Evolutionary conservation across 2,329 filamentous ascomycete species (phyloP).

Genomic region (Alternaria tenuissima): DNA sequence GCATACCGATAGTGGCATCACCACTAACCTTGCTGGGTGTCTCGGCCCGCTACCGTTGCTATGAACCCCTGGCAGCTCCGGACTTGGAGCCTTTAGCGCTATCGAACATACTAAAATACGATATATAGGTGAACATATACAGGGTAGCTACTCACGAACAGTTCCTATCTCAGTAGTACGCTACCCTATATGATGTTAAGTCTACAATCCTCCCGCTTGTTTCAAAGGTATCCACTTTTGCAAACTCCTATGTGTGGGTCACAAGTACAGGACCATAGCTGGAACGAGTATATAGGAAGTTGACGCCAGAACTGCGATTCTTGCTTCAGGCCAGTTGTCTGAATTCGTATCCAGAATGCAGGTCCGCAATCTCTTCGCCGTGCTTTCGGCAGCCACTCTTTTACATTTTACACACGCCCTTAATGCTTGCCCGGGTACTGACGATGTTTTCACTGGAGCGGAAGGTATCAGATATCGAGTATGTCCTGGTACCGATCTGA

Average conservation of each 20-base stretch:
- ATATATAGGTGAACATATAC: slow-evolving; percentile 1
- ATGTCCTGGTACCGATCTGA: slow-evolving; percentile 31
- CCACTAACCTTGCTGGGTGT: slow-evolving; percentile 9
- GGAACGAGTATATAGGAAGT: slow-evolving; percentile 12
- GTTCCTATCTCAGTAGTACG: slow-evolving; percentile 7
- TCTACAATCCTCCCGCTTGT: slow-evolving; percentile 8
- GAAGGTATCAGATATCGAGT: slow-evolving; percentile 32
- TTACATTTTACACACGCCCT: slow-evolving; percentile 25
- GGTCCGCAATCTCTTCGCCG: slow-evolving; percentile 17
- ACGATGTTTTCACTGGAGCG: slow-evolving; percentile 29
- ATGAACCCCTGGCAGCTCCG: slow-evolving; percentile 4
- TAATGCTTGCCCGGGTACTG: slow-evolving; percentile 31
- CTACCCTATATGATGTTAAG: slow-evolving; percentile 3
- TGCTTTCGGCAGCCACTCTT: slow-evolving; percentile 27
- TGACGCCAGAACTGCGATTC: background rate
- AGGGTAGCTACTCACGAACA: slow-evolving; percentile 8
- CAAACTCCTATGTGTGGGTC: slow-evolving; percentile 15
- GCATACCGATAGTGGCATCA: slow-evolving; percentile 8
- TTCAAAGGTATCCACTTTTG: slow-evolving; percentile 6
- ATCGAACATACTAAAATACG: slow-evolving; percentile 11
- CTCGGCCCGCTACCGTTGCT: slow-evolving; percentile 13
- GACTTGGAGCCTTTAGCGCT: slow-evolving; percentile 4
- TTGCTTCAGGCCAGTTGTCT: slow-evolving; percentile 12
- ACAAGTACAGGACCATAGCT: slow-evolving; percentile 19
- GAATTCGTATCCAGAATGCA: slow-evolving; percentile 24